Percentiles rank a stretch among this genome's conserved stretches.
phyloP scores from a whole-genome alignment of 116 monocot genomes.

The Iris pallida region DNA sequence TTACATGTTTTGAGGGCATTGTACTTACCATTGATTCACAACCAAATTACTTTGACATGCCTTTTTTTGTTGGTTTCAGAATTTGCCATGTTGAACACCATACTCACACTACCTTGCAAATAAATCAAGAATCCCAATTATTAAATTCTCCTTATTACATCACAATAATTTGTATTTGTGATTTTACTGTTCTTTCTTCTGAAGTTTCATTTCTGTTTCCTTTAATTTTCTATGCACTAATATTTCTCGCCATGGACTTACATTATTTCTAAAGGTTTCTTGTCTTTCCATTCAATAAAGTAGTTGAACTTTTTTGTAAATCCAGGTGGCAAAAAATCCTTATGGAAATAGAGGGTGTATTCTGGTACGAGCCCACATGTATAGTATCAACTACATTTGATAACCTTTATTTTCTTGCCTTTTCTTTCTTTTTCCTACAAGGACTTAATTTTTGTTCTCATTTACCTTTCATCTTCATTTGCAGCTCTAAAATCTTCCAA shows the following conservation, averaged over 20 bases:
- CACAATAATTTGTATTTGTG: not conserved
- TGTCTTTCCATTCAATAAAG: no score
- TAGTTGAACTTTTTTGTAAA: conserved; percentile 4
- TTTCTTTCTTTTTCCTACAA: not conserved
- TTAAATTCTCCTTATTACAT: not conserved
- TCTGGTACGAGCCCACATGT: conserved; percentile 49
- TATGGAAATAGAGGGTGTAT: conserved; percentile 98
- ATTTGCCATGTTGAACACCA: conserved; percentile 5
- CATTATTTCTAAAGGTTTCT: no score
- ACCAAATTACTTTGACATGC: not conserved
- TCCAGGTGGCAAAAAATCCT: conserved; percentile 92
- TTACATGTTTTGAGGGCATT: no score
- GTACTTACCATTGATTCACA: no score
- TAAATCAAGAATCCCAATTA: not conserved
- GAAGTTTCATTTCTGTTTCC: not conserved
- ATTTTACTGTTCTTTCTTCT: not conserved
- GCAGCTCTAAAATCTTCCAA: conserved; percentile 82
- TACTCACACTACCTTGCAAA: not conserved
- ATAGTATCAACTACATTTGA: conserved; percentile 1
- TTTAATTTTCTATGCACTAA: no score
- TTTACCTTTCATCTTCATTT: not conserved
- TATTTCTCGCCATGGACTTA: no score
- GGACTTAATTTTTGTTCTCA: not conserved
- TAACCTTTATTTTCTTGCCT: not conserved
- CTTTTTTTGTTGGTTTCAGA: not conserved